Conservation (phyloP, 2,329 filamentous ascomycete species). For the Fusarium hainanense region DNA sequence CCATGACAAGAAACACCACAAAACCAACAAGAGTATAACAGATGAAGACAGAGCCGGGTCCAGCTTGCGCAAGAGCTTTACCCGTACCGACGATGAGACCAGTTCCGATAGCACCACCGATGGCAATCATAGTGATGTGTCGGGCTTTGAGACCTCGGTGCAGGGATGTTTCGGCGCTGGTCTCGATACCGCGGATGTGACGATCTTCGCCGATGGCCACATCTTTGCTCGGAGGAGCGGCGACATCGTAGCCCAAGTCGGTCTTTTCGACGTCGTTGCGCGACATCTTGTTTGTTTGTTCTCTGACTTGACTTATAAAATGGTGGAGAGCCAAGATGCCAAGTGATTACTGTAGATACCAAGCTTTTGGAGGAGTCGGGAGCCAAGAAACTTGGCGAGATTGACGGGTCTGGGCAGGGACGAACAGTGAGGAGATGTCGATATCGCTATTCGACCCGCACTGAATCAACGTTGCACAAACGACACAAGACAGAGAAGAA, state of each 20-base stretch:
- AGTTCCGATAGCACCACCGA: constrained; percentile 79
- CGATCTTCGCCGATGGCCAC: constrained; percentile 42
- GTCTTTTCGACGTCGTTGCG: constrained; percentile 44
- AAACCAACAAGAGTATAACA: constrained; percentile 76
- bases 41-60: constrained; percentile 76
- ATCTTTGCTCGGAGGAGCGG: constrained; percentile 18
- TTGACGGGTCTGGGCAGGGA: constrained; percentile 1
- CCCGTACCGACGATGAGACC: constrained; percentile 78
- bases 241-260: constrained; percentile 39
- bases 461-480: constrained; percentile 26
- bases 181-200: constrained; percentile 62
- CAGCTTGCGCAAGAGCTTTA: constrained; percentile 63
- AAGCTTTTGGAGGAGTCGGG: constrained; percentile 16
- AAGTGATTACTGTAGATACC: constrained; percentile 6
- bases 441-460: not conserved
- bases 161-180: constrained; percentile 59
- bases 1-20: constrained; percentile 85
- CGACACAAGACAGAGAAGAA: not conserved
- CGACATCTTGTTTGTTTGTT: constrained; percentile 10
- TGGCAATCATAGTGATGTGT: constrained; percentile 72
- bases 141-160: constrained; percentile 65
- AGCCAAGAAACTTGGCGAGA: constrained; percentile 24
- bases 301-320: not conserved
- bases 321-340: constrained; percentile 16
- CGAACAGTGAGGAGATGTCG: not conserved